phyloP scores from a whole-genome alignment of 2,329 filamentous ascomycete genomes.

The Bipolaris cookei region DNA sequence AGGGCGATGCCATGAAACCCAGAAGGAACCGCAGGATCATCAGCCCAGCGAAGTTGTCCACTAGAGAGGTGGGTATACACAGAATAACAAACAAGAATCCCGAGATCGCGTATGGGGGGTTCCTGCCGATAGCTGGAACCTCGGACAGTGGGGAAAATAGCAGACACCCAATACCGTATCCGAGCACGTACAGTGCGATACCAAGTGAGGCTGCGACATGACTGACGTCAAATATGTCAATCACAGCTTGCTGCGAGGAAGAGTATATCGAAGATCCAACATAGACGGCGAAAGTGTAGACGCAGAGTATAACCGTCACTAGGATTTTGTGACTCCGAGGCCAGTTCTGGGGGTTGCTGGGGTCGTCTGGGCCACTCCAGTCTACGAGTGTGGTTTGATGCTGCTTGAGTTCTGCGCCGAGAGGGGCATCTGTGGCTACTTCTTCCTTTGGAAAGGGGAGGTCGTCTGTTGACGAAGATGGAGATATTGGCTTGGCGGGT shows the following conservation, averaged over 20 bases:
- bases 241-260: conserved; percentile 53
- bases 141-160: conserved; percentile 71
- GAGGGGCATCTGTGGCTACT: conserved; percentile 14
- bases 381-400: conserved; percentile 44
- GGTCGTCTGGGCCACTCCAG: conserved; percentile 49
- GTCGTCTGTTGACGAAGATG: conserved; percentile 30
- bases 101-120: conserved; percentile 70
- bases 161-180: conserved; percentile 65
- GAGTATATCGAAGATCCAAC: conserved; percentile 60
- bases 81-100: conserved; percentile 72
- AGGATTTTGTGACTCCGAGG: conserved; percentile 38
- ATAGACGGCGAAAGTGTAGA: conserved; percentile 67
- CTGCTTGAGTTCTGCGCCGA: conserved; percentile 27
- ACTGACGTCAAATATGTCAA: conserved; percentile 59
- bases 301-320: conserved; percentile 43
- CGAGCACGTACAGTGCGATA: conserved; percentile 67
- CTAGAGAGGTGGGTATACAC: conserved; percentile 67
- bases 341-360: conserved; percentile 49
- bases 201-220: conserved; percentile 61
- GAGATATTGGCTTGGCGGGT: conserved; percentile 21
- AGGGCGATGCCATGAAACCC: conserved; percentile 46
- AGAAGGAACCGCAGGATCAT: conserved; percentile 57
- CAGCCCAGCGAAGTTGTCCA: conserved; percentile 66
- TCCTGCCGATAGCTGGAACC: conserved; percentile 69
- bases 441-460: conserved; percentile 13